Base-by-base conservation (phyloP, 176 grass and related monocot genomes). In the Poa annua region DNA sequence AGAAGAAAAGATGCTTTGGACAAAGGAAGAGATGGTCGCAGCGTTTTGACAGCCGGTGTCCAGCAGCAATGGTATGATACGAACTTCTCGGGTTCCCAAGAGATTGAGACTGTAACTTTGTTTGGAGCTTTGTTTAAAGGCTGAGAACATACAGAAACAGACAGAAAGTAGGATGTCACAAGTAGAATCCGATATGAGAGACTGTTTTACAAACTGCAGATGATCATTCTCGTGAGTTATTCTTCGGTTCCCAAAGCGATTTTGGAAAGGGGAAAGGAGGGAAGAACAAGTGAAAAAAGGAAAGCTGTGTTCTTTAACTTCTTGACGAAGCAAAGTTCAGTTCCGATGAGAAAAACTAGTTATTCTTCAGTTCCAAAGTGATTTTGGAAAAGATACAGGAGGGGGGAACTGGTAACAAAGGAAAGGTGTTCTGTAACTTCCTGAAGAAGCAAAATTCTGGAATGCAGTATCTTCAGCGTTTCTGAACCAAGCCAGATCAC, bases 71-170 rank as follows among this genome's bases (percentile, higher is more conserved):
- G 38, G 2, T 41, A 21, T 70, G 9, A 36, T 5, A 64, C 39
- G 1, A 66, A 76, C 2, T 13, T 75, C 71, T 87, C 85, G 79
- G 79, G 29, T 83, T 88, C 73, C 64, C 56, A 78, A 44, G 72
- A 78, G 73, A 76, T 78, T 51, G 38, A 48, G n/a, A 22, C 64
- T 83, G 24, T 54, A 64, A 55, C 81, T 88, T 84, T 79, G 55
- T 55, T 68, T 41, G 0, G 22, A 73, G 20, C 53, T 70, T 61
- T 71, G 64, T 29, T 49, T 20, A 66, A 84, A 78, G 81, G 75
- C 53, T 45, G 35, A 73, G 7, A 83, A 66, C 22, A 78, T 4
- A 79, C 10, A 38, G 7, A 67, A 24, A 22, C 33, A 50, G 61
- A 56, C 66, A 71, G 49, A 82, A 82, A 82, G 66, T 19, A 73